Evolutionary conservation across 805 yeast genomes (phyloP), one percentile per base, ranked within the genome.

Genomic region (Cephaloascus albidus): DNA sequence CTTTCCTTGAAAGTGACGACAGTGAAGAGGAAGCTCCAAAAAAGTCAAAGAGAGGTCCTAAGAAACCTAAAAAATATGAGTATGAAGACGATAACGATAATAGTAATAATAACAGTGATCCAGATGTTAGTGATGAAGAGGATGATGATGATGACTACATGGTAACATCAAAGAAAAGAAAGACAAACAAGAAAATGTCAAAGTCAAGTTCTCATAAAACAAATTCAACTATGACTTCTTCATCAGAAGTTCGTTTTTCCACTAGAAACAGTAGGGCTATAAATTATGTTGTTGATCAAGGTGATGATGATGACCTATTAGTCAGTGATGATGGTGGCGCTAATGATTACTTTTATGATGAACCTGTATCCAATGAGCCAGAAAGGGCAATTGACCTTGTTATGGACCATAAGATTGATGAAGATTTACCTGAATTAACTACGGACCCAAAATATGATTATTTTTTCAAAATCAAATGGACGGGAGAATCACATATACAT

Each of bases 401-500:
- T 1, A 49, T 67, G 53, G 71, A 67, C 49, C 70, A 63, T 43
- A 60, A 62, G 39, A 45, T 54, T 33, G 58, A 61, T 36, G 57
- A 51, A 38, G 61, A 55, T 6, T n/a, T n/a, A 14, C 18, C 33
- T 14, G 33, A 31, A 16, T 6, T 31, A 8, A 68, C 77, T 14
- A 58, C 65, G 36, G 72, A 69, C 36, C 81, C 85, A 33, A 82
- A 81, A 49, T 63, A 64, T 38, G 78, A 75, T 43, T 81, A 68
- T 51, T 71, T 76, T 37, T 63, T 76, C 54, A 58, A 70, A 48
- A 73, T 93, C 49, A 93, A 93, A 62, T 93, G 99, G 98, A 69
- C 74, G 16, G 85, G 76, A 39, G 69, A 78, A 45, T 85, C 97
- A 12, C 97, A 93, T 63, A 68, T 93, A 45, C 99, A 93, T 61